Conservation (phyloP, 2,329 filamentous ascomycete genomes). For the Fusarium tupiense region DNA sequence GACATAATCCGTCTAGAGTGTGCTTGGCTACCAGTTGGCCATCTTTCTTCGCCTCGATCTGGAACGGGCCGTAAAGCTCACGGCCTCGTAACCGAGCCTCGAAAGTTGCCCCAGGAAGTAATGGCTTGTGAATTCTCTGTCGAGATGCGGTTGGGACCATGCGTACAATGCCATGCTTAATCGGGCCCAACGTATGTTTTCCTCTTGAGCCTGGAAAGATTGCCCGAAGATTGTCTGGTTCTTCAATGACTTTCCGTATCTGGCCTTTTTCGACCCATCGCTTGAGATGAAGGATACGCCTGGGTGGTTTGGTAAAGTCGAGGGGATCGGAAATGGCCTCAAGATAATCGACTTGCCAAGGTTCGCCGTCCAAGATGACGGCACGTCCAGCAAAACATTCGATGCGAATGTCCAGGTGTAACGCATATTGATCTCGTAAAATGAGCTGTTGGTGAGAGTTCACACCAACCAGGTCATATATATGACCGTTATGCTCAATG, state of each 20-base stretch:
- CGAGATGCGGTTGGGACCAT: neutral
- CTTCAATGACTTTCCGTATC: neutral
- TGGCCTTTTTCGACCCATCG: neutral
- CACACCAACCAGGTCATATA: neutral
- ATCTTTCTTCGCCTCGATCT: neutral
- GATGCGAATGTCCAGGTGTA: neutral
- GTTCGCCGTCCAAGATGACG: neutral
- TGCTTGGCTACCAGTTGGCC: neutral
- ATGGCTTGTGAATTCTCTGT: neutral
- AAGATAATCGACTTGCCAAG: neutral
- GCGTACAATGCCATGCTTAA: slow-evolving; percentile 10
- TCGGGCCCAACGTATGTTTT: neutral
- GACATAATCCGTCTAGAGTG: neutral
- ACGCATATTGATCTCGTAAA: neutral
- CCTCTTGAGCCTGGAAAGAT: neutral
- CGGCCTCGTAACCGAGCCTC: neutral
- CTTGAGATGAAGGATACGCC: neutral
- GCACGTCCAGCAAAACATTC: neutral
- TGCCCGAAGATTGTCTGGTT: neutral
- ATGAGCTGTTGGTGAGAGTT: neutral
- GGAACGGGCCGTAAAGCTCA: neutral
- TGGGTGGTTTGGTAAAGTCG: neutral
- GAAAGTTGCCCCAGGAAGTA: neutral
- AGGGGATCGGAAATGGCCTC: neutral
- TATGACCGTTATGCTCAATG: neutral